Base-by-base conservation (phyloP, 2,329 filamentous ascomycete species). In the Trichoderma brevicompactum region DNA sequence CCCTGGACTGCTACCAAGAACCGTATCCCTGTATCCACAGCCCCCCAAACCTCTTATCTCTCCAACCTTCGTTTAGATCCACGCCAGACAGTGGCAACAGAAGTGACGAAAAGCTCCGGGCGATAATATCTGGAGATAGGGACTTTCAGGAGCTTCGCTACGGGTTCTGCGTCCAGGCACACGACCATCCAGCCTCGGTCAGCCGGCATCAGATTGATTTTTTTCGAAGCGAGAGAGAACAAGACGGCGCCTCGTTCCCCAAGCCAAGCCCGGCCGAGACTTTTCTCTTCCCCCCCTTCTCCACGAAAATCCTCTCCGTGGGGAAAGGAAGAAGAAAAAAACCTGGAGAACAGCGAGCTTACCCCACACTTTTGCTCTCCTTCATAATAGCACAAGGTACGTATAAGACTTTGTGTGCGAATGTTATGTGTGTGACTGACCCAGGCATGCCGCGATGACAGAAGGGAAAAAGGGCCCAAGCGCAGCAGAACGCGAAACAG, bases 21-120 rank as follows among this genome's bases (percentile, higher is more conserved):
- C 34, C 9, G 55, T 19, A 41, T 28, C 40, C 23, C 49, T 38
- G 59, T 63, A 53, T 63, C 59, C 59, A 63, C 59, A 43, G 46
- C 48, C 59, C 59, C 59, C 59, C 59, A 63, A 63, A 63, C 36
- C 38, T 63, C 49, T 63, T 63, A 63, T 63, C 59, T 60, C 56
- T 54, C 41, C 36, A 23, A 10, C 41, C 28, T 15, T 44, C 15
- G 5, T 63, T 13, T 44, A 46, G 59, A 63, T 63, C 59, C 59
- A 46, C 59, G 59, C 49, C 48, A 44, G 44, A 41, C 53, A 40
- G 17, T 28, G 10, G 32, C 28, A 46, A 28, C 28, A 10, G 34
- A 50, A 12, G 23, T 32, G 23, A 36, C 15, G 48, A 52, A 13
- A 13, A 63, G 17, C 23, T 28, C 23, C 23, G 23, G 23, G 23